Evolutionary conservation across 139 green algal species (phyloP), one percentile per base, ranked within the genome.

Genomic region (Chlorella sp.): DNA sequence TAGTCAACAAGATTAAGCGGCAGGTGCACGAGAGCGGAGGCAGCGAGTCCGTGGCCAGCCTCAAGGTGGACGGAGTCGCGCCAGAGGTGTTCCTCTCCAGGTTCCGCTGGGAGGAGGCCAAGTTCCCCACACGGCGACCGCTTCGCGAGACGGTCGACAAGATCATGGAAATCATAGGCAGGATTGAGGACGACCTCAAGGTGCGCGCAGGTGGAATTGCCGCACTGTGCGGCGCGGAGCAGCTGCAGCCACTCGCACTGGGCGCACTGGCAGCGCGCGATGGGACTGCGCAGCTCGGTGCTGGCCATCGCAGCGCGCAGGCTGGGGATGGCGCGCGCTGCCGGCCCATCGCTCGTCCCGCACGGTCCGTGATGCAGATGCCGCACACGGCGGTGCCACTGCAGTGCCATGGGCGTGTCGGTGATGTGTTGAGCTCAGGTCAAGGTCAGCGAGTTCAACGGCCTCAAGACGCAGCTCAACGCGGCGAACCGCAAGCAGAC

Each of bases 161-260:
- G 63, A 91, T 99, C 36, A 85, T 78, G 2, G 94, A 98, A 51
- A 88, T 82, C 14, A 77, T 98, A 10, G 72, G 76, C 26, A 91
- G 91, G 67, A 81, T 98, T 31, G 95, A 99, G 63, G 95, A 99
- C 65, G 95, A 98, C 70, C 82, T 99, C n/a, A 99, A 99, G 91
- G 91, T 96, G 70, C 22, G 79, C 27, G 20, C 61, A n/a, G n/a
- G n/a, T n/a, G n/a, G n/a, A n/a, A n/a, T n/a, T n/a, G n/a, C n/a
- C n/a, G n/a, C n/a, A n/a, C n/a, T n/a, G n/a, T n/a, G n/a, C n/a
- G n/a, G n/a, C n/a, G n/a, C n/a, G n/a, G n/a, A n/a, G n/a, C n/a
- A n/a, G n/a, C n/a, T n/a, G n/a, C n/a, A n/a, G n/a, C n/a, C n/a
- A n/a, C n/a, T n/a, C n/a, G n/a, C n/a, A n/a, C n/a, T n/a, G n/a